phyloP scores from a whole-genome alignment of 2,329 filamentous ascomycete genomes.

The Pseudopyricularia javanii region DNA sequence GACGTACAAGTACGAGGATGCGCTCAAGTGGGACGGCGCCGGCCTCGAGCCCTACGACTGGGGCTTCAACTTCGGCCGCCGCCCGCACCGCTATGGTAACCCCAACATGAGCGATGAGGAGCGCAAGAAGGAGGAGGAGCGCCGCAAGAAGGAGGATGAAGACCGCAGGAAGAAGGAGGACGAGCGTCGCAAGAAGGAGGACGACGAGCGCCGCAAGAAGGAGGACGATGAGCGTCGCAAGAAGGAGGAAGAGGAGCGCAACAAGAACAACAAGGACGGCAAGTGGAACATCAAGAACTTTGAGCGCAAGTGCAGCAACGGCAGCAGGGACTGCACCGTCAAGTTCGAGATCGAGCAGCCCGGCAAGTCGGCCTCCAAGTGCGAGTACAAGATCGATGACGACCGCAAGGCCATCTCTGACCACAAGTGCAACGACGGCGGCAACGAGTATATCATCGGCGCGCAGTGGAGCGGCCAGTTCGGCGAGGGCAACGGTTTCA shows the following conservation, averaged over 20 bases:
- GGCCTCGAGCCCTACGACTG: not conserved
- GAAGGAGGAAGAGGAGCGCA: not conserved
- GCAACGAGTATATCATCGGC: constrained; percentile 37
- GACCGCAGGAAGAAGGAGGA: not conserved
- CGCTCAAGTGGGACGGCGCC: not conserved
- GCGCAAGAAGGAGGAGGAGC: not conserved
- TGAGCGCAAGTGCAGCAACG: not conserved
- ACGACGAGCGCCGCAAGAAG: not conserved
- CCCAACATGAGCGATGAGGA: not conserved
- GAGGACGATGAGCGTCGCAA: not conserved
- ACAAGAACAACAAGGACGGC: not conserved
- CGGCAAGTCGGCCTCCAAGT: not conserved
- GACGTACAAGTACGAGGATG: not conserved
- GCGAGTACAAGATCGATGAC: not conserved
- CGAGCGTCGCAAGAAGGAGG: not conserved
- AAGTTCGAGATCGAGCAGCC: not conserved
- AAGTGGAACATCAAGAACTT: not conserved
- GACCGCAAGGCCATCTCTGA: not conserved
- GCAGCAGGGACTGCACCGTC: not conserved
- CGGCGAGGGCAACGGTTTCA: constrained; percentile 38
- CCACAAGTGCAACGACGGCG: not conserved
- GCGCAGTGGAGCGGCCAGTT: constrained; percentile 45
- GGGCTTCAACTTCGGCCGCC: not conserved
- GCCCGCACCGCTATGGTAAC: not conserved
- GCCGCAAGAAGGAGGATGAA: not conserved